These are phyloP conservation scores for Hypoxylon fragiforme DNA, from an alignment of 495 filamentous ascomycete species.

Conservation along the genomic window DNA sequence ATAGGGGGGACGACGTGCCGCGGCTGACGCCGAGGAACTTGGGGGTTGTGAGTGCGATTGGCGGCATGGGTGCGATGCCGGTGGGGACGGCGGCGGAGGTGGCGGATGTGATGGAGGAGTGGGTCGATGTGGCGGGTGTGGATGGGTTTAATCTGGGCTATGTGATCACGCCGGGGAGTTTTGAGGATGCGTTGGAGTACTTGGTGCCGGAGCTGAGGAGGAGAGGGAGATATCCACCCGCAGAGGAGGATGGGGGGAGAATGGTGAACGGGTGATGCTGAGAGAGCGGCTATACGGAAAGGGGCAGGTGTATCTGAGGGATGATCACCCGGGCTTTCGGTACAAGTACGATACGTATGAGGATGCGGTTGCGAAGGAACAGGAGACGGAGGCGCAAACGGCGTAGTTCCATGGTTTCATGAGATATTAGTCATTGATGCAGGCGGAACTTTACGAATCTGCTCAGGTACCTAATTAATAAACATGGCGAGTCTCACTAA, in stretches of 20 bases:
- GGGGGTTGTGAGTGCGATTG: conserved; percentile 29
- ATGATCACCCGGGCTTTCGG: background rate
- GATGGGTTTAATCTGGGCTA: conserved; percentile 37
- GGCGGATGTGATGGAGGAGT: conserved; percentile 34
- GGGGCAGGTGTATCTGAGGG: background rate
- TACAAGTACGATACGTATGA: background rate
- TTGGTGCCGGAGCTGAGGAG: conserved; percentile 31
- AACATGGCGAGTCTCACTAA: too few relatives aligned
- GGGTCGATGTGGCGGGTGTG: conserved; percentile 32
- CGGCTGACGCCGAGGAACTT: conserved; percentile 16
- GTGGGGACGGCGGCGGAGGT: conserved; percentile 35
- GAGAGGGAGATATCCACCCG: conserved; percentile 12
- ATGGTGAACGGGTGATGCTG: background rate
- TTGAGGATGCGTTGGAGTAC: conserved; percentile 33
- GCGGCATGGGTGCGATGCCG: conserved; percentile 28
- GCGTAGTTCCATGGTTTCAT: too few relatives aligned
- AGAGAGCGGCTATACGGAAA: background rate
- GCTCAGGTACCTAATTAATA: too few relatives aligned
- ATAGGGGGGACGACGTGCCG: conserved; percentile 5
- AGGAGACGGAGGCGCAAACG: background rate
- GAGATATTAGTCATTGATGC: too few relatives aligned
- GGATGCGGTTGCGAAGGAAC: background rate
- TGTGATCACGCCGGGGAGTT: conserved; percentile 29
- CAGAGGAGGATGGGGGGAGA: background rate
- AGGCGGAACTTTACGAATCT: too few relatives aligned